These are phyloP conservation scores for Phytophthora megakarya DNA, from an alignment of 352 stramenopile genomes.

Conservation along the genomic window DNA sequence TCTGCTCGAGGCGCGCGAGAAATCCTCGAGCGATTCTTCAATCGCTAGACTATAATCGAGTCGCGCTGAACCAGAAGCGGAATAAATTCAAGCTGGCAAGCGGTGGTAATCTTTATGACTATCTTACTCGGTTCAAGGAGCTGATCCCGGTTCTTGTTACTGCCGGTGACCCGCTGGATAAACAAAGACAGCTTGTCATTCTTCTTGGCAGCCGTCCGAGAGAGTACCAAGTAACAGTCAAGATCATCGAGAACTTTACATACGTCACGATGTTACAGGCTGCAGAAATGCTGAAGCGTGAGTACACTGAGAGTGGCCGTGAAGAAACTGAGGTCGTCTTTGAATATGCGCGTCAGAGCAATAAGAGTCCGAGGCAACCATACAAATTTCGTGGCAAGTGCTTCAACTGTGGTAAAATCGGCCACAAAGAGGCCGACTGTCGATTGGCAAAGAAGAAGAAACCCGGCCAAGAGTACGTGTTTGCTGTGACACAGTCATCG, in stretches of 20 bases:
- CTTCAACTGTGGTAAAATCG: slow-evolving; percentile 1
- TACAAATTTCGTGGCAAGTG: neutral
- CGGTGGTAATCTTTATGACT: neutral
- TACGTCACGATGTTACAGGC: too few species aligned
- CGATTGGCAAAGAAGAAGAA: neutral
- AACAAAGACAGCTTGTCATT: neutral
- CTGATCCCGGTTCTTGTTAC: neutral
- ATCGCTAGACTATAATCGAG: neutral
- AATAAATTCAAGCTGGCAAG: neutral
- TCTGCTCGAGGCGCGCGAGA: neutral
- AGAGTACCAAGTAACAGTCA: neutral
- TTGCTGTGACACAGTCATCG: neutral
- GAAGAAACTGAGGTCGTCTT: neutral
- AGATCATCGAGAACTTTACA: slow-evolving; percentile 1
- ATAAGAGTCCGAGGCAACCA: neutral
- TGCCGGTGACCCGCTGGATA: neutral
- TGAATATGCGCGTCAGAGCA: neutral
- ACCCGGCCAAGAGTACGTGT: neutral
- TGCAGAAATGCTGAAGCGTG: neutral
- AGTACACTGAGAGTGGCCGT: neutral
- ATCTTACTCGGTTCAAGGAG: neutral
- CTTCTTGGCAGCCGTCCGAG: neutral
- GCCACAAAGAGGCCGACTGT: slow-evolving; percentile 1
- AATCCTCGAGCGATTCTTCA: neutral
- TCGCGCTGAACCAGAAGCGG: neutral